Evolutionary conservation across 176 grass and related monocot species (phyloP).

Genomic region (Puya raimondii): DNA sequence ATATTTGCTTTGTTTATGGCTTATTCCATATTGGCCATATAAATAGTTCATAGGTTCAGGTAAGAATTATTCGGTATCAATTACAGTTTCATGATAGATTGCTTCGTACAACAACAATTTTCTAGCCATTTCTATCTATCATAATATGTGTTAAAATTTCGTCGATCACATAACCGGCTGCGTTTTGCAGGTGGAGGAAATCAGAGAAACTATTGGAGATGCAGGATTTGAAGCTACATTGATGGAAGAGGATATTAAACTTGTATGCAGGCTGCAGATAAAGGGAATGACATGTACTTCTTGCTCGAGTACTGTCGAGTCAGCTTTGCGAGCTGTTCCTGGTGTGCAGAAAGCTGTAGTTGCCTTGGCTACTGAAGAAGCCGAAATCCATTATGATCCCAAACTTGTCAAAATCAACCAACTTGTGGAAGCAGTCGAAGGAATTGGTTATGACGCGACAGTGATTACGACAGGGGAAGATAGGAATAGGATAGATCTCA

Average conservation of each 20-base stretch:
- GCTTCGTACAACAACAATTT: too few relatives aligned
- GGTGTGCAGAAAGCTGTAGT: slow-evolving; percentile 78
- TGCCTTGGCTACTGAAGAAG: slow-evolving; percentile 85
- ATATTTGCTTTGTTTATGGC: too few relatives aligned
- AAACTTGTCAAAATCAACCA: slow-evolving; percentile 38
- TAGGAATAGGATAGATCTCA: slow-evolving; percentile 63
- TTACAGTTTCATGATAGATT: too few relatives aligned
- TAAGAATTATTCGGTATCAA: too few relatives aligned
- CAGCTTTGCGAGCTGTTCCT: slow-evolving; percentile 46
- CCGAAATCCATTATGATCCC: slow-evolving; percentile 60
- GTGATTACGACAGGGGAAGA: slow-evolving; percentile 76
- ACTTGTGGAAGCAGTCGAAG: slow-evolving; percentile 51
- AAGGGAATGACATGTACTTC: slow-evolving; percentile 91
- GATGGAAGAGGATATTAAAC: slow-evolving; percentile 58
- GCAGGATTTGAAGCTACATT: slow-evolving; percentile 64
- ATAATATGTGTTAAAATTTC: background rate
- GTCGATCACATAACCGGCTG: background rate
- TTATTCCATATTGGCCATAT: too few relatives aligned
- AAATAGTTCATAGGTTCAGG: too few relatives aligned
- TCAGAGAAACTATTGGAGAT: slow-evolving; percentile 87
- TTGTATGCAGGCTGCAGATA: slow-evolving; percentile 72
- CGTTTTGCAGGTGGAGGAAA: slow-evolving; percentile 39
- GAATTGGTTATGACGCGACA: slow-evolving; percentile 65
- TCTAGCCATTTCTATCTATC: too few relatives aligned
- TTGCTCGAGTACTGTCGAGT: slow-evolving; percentile 66